These are phyloP conservation scores for Taxawa tesnikishii DNA, from an alignment of 2,329 filamentous ascomycete species.

Conservation along the genomic window DNA sequence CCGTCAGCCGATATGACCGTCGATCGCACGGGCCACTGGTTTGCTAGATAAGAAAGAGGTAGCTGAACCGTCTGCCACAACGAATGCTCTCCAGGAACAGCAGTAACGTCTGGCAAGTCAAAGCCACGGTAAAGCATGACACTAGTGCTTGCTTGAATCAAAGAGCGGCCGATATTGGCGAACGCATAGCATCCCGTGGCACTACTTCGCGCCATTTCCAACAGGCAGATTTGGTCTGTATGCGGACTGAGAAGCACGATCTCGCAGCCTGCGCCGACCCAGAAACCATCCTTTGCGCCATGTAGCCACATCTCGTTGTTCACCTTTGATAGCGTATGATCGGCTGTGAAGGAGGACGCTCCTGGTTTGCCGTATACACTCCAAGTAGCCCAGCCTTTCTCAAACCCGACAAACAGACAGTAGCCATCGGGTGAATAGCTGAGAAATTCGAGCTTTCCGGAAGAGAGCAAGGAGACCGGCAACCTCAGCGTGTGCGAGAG, in stretches of 20 bases:
- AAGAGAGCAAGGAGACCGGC: slow-evolving; percentile 52
- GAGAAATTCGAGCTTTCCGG: slow-evolving; percentile 62
- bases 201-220: slow-evolving; percentile 93
- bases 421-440: slow-evolving; percentile 92
- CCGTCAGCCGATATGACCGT: slow-evolving; percentile 85
- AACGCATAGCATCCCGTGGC: slow-evolving; percentile 83
- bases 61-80: slow-evolving; percentile 92
- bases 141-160: slow-evolving; percentile 77
- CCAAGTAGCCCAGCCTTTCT: slow-evolving; percentile 90
- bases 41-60: slow-evolving; percentile 69
- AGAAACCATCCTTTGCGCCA: slow-evolving; percentile 64
- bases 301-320: slow-evolving; percentile 79
- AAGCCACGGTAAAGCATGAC: slow-evolving; percentile 91
- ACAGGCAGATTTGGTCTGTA: slow-evolving; percentile 9
- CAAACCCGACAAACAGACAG: slow-evolving; percentile 86
- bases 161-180: slow-evolving; percentile 77
- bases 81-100: slow-evolving; percentile 81
- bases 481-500: slow-evolving; percentile 66
- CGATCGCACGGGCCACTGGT: slow-evolving; percentile 87
- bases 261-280: slow-evolving; percentile 81
- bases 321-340: slow-evolving; percentile 47
- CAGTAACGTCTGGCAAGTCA: slow-evolving; percentile 78
- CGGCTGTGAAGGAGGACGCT: slow-evolving; percentile 68
- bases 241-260: slow-evolving; percentile 54
- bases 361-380: slow-evolving; percentile 91